phyloP scores from a whole-genome alignment of 192 early-diverging fungal genomes.

The Coemansia sp. region DNA sequence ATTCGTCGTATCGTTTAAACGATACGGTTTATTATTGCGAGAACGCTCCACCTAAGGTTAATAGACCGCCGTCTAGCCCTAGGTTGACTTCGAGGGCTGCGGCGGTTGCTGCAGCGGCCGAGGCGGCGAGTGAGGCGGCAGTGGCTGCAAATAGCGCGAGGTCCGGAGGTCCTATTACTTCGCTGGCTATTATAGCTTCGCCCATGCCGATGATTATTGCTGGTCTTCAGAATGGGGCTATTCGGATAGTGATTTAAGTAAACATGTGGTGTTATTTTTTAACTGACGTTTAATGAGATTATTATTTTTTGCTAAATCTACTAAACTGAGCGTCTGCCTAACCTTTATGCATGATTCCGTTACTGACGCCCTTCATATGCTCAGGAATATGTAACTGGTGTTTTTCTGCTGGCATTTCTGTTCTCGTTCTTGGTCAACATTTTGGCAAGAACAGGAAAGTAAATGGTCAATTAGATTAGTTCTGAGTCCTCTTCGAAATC shows the following conservation, averaged over 20 bases:
- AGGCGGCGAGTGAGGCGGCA: constrained; percentile 3
- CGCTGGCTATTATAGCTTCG: constrained; percentile 17
- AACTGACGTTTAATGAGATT: too few species aligned
- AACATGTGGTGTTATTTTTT: too few species aligned
- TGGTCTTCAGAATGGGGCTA: constrained; percentile 35
- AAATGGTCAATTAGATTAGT: too few species aligned
- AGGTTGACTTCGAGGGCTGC: constrained; percentile 1
- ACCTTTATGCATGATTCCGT: too few species aligned
- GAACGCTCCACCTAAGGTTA: constrained; percentile 15
- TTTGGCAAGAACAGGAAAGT: too few species aligned
- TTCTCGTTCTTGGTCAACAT: too few species aligned
- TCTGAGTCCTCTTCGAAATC: too few species aligned
- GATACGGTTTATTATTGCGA: constrained; percentile 51
- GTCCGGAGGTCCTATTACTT: constrained; percentile 28
- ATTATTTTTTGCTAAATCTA: too few species aligned
- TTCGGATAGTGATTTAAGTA: constrained; percentile 26
- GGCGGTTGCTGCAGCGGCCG: constrained; percentile 5
- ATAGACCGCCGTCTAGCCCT: constrained; percentile 15
- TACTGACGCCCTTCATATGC: too few species aligned
- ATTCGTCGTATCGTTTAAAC: constrained; percentile 40
- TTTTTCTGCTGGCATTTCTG: too few species aligned
- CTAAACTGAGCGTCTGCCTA: too few species aligned
- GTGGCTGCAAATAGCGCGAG: constrained; percentile 25
- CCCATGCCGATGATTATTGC: constrained; percentile 36
- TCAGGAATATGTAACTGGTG: too few species aligned